Conservation (phyloP, 2,329 filamentous ascomycete genomes). For the Shiraia sp. region DNA sequence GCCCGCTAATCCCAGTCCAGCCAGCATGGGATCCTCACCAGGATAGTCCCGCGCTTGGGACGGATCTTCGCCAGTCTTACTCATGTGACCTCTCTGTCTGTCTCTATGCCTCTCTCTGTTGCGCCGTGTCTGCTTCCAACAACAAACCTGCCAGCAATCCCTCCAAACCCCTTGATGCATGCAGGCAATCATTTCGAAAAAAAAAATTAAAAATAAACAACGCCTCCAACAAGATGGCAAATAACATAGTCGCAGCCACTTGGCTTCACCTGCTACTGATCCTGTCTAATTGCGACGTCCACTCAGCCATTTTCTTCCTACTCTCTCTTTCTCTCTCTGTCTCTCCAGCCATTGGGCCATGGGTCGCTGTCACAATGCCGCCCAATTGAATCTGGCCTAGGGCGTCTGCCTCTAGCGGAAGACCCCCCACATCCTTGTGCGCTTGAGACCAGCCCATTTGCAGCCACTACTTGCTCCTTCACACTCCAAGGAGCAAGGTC, state of each 20-base stretch:
- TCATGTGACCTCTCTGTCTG: too few species aligned
- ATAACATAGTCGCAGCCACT: not conserved
- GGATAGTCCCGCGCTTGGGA: conserved; percentile 22
- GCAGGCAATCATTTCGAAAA: not conserved
- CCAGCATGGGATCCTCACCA: conserved; percentile 27
- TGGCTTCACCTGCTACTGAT: too few species aligned
- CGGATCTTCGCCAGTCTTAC: conserved; percentile 10
- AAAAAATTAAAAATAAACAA: too few species aligned
- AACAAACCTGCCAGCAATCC: too few species aligned
- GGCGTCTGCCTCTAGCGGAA: conserved; percentile 25
- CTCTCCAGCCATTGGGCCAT: conserved; percentile 17
- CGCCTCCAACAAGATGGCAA: not conserved
- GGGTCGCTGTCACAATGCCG: conserved; percentile 8
- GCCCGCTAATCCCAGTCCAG: conserved; percentile 15
- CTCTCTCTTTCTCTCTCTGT: too few species aligned
- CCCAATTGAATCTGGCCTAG: conserved; percentile 32
- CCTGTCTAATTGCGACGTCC: too few species aligned
- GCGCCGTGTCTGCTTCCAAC: too few species aligned
- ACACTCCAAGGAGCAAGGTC: conserved; percentile 27
- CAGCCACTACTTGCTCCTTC: conserved; percentile 35
- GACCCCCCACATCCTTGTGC: conserved; percentile 37
- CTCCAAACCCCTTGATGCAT: too few species aligned
- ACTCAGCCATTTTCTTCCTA: too few species aligned
- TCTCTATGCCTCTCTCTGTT: too few species aligned
- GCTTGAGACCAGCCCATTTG: conserved; percentile 35